Evolutionary conservation across 345 rosid species (phyloP).

Genomic region (Turritis glabra): DNA sequence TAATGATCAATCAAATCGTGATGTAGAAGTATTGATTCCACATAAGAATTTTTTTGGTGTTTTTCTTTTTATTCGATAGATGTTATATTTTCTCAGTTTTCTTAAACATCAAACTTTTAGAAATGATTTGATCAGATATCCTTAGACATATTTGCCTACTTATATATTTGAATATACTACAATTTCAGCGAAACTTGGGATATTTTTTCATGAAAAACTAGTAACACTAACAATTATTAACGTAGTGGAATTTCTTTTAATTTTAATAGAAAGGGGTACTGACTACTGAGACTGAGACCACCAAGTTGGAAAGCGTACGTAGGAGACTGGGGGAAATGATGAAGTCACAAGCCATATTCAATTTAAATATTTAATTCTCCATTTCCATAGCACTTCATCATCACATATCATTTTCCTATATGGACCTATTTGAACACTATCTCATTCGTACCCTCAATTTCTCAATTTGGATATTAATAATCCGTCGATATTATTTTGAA

Average conservation of each 20-base stretch:
- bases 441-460: slow-evolving; percentile 22
- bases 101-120: too few relatives aligned
- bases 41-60: too few relatives aligned
- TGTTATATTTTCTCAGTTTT: too few relatives aligned
- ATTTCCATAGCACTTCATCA: slow-evolving; percentile 30
- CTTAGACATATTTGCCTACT: too few relatives aligned
- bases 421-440: slow-evolving; percentile 37
- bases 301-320: slow-evolving; percentile 36
- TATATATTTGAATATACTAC: too few relatives aligned
- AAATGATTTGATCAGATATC: too few relatives aligned
- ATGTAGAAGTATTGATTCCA: too few relatives aligned
- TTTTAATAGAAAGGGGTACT: background rate
- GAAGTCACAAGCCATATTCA: slow-evolving; percentile 35
- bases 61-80: too few relatives aligned
- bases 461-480: background rate
- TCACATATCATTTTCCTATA: slow-evolving; percentile 37
- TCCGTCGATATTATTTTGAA: background rate
- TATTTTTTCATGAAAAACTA: background rate
- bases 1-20: background rate
- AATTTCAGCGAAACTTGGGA: background rate
- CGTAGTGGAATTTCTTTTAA: slow-evolving; percentile 10
- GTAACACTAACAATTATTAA: background rate
- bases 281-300: slow-evolving; percentile 31
- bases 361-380: slow-evolving; percentile 17
- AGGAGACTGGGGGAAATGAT: slow-evolving; percentile 32